Percentiles rank a stretch among this genome's conserved stretches.
phyloP scores from a whole-genome alignment of 495 filamentous ascomycete species.

The Podospora pseudocomata region DNA sequence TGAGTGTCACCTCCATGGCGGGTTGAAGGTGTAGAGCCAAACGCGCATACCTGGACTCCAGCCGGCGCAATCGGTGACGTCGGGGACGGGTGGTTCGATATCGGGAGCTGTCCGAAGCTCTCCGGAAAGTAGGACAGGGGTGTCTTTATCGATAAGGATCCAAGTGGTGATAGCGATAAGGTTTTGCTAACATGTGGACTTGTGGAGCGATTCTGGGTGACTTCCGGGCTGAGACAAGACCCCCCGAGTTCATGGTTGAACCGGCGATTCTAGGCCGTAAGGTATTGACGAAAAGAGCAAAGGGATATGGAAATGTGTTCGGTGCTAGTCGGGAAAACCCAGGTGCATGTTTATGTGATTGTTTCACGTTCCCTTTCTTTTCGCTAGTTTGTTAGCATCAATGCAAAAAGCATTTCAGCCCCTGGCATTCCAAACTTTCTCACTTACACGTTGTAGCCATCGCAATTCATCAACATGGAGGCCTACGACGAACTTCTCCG shows the following conservation, averaged over 20 bases:
- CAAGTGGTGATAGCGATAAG: background rate
- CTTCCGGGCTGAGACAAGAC: background rate
- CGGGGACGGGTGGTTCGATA: slow-evolving; percentile 18
- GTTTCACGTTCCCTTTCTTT: background rate
- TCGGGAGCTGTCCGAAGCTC: slow-evolving; percentile 3
- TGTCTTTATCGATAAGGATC: slow-evolving; percentile 12
- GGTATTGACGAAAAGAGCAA: background rate
- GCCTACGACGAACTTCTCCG: slow-evolving; percentile 49
- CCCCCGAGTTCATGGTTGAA: background rate
- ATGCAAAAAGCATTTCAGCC: background rate
- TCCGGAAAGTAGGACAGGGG: background rate
- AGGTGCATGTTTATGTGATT: background rate
- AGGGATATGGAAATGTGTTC: too few relatives aligned
- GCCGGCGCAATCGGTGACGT: background rate
- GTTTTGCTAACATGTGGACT: background rate
- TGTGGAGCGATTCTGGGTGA: background rate
- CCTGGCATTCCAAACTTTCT: background rate
- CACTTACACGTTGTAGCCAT: background rate
- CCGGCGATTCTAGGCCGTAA: background rate
- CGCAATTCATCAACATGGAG: slow-evolving; percentile 27
- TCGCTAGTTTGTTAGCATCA: background rate
- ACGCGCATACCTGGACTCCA: slow-evolving; percentile 17
- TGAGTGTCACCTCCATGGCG: slow-evolving; percentile 30
- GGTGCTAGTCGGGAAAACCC: too few relatives aligned
- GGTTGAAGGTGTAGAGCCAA: slow-evolving; percentile 5